Base-by-base conservation (phyloP, 2,329 filamentous ascomycete genomes). In the Echinosphaeria canescens region DNA sequence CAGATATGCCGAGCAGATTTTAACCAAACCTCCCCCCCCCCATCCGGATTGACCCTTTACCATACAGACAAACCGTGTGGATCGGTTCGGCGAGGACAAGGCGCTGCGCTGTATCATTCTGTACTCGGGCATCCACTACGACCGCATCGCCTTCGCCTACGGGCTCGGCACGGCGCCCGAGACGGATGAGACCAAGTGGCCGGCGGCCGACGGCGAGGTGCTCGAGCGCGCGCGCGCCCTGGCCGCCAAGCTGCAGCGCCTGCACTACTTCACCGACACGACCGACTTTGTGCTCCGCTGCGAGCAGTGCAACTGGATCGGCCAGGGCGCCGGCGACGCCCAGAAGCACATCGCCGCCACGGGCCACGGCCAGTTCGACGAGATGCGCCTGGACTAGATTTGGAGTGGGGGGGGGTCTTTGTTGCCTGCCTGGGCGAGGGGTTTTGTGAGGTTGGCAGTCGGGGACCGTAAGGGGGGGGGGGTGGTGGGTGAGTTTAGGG, bases 61-160 rank as follows among this genome's bases (percentile, higher is more conserved):
- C 13, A 18, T 20, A n/a, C n/a, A n/a, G n/a, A n/a, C n/a, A n/a
- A n/a, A n/a, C n/a, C 42, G 46, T 4, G 56, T 80, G 5, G 74
- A 81, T 39, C 64, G 64, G 5, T 90, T 85, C 49, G 90, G 90
- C 35, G 78, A 88, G 42, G 68, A 69, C 1, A 64, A 65, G 28
- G 46, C 53, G 18, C 64, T 61, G 22, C 62, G 80, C 5, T 84
- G 79, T 40, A 69, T 92, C 15, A 54, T 93, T 14, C 72, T 92
- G 1, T 93, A 92, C 49, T 85, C 76, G 0, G 82, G 82, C 3
- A 88, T 93, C 27, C 84, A 93, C 46, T 93, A 93, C 49, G 85
- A 93, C 47, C 74, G 79, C 5, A 73, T 93, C 31, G 81, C 78
- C 1, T 67, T 91, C 35, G 72, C 69, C 12, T 58, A 54, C 24